Evolutionary conservation across 2,329 filamentous ascomycete genomes (phyloP).

Genomic region (Sordariomycetes sp.): DNA sequence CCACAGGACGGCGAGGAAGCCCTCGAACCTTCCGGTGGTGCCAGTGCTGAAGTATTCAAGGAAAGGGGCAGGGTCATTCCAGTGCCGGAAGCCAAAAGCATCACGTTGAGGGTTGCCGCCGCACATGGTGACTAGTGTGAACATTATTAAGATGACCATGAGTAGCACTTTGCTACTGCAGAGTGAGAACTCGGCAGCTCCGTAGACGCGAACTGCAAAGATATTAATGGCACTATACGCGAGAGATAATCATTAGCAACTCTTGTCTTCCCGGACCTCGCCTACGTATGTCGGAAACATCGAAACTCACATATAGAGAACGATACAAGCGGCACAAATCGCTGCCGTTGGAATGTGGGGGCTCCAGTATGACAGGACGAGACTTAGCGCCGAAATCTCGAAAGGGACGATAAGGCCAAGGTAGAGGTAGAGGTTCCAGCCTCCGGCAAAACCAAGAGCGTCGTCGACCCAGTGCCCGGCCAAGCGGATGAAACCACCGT

Average conservation of each 20-base stretch:
- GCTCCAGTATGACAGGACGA: constrained; percentile 26
- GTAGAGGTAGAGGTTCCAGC: constrained; percentile 30
- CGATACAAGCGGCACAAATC: constrained; percentile 46
- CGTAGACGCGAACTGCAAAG: constrained; percentile 51
- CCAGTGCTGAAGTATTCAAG: constrained; percentile 31
- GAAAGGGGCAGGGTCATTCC: constrained; percentile 50
- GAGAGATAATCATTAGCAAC: constrained; percentile 19
- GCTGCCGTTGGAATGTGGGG: constrained; percentile 46
- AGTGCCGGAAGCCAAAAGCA: constrained; percentile 57
- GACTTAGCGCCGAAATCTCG: constrained; percentile 25
- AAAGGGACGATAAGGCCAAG: constrained; percentile 27
- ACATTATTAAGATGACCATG: constrained; percentile 53
- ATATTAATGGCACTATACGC: constrained; percentile 50
- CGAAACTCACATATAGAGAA: neutral
- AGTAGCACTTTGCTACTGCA: constrained; percentile 50
- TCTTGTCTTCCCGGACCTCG: neutral
- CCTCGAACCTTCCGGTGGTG: constrained; percentile 52
- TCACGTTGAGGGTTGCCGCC: constrained; percentile 61
- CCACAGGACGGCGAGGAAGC: constrained; percentile 55
- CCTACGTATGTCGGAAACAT: constrained; percentile 24
- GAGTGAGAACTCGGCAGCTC: constrained; percentile 61
- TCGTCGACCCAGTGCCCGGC: constrained; percentile 54
- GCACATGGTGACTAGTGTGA: constrained; percentile 67
- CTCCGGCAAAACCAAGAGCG: constrained; percentile 39
- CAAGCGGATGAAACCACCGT: constrained; percentile 49